These are phyloP conservation scores for Phaeosphaeriaceae sp. DNA, from an alignment of 2,329 filamentous ascomycete genomes.

Conservation along the genomic window DNA sequence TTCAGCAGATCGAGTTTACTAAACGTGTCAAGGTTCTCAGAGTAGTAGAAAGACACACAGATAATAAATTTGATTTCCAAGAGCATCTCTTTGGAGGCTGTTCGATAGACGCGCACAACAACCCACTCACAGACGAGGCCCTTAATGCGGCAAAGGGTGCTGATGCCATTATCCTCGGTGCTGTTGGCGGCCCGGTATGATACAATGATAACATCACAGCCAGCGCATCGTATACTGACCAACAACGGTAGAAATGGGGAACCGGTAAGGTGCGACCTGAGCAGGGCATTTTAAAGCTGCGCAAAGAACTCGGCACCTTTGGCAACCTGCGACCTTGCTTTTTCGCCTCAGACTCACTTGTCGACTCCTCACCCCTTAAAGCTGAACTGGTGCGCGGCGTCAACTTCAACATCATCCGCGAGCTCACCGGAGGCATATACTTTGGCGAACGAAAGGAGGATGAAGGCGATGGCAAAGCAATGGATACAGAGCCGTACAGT, in stretches of 20 bases:
- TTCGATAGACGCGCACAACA: constrained; percentile 84
- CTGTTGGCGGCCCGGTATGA: constrained; percentile 85
- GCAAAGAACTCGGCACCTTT: constrained; percentile 92
- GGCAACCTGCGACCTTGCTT: constrained; percentile 96
- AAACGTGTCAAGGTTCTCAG: constrained; percentile 71
- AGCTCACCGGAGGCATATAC: constrained; percentile 92
- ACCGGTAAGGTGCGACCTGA: constrained; percentile 87
- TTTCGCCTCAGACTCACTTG: constrained; percentile 80
- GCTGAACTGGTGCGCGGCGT: constrained; percentile 82
- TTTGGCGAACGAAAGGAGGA: constrained; percentile 88
- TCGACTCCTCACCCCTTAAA: constrained; percentile 86
- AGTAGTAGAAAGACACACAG: constrained; percentile 75
- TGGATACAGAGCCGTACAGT: constrained; percentile 88
- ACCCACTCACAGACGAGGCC: constrained; percentile 80
- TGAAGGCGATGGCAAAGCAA: constrained; percentile 74
- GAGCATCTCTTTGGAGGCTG: constrained; percentile 91
- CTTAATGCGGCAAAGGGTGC: constrained; percentile 82
- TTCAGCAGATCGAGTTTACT: constrained; percentile 5
- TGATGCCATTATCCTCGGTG: constrained; percentile 88
- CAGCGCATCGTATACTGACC: constrained; percentile 12
- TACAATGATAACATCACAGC: constrained; percentile 32
- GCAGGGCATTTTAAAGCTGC: constrained; percentile 86
- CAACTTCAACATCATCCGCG: constrained; percentile 91
- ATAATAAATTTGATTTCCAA: constrained; percentile 85
- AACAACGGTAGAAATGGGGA: constrained; percentile 76